Evolutionary conservation across 305 asterid species (phyloP).

Genomic region (Withania somnifera): DNA sequence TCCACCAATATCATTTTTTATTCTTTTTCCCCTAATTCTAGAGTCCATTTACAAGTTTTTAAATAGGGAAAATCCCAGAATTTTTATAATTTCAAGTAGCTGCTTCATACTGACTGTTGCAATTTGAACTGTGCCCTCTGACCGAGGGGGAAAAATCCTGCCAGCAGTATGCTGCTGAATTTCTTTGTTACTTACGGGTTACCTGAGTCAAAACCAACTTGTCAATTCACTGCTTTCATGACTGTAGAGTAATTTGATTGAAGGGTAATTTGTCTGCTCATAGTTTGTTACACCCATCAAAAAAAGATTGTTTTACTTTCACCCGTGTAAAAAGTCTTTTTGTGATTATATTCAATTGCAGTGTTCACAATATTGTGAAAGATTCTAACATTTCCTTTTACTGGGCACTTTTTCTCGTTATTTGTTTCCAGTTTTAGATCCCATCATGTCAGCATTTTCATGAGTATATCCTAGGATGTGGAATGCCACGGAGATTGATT

Average conservation of each 20-base stretch:
- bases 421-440: neutral
- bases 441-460: neutral
- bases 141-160: neutral
- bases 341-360: neutral
- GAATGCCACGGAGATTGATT: neutral
- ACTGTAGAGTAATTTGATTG: neutral
- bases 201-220: neutral
- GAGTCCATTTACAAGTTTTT: neutral
- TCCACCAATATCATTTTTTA: neutral
- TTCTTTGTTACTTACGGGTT: neutral
- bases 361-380: neutral
- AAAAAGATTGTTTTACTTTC: neutral
- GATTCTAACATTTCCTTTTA: neutral
- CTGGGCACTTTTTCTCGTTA: neutral
- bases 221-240: no score
- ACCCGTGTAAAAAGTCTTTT: neutral
- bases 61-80: neutral
- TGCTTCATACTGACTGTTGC: neutral
- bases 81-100: neutral
- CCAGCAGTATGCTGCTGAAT: neutral
- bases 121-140: neutral
- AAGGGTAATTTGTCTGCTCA: neutral
- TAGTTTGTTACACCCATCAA: neutral
- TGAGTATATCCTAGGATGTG: neutral
- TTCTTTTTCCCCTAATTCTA: neutral